Percentiles rank a stretch among this genome's conserved stretches.
These are phyloP conservation scores for Phytophthora syringae DNA, from an alignment of 352 stramenopile genomes.

Conservation along the genomic window DNA sequence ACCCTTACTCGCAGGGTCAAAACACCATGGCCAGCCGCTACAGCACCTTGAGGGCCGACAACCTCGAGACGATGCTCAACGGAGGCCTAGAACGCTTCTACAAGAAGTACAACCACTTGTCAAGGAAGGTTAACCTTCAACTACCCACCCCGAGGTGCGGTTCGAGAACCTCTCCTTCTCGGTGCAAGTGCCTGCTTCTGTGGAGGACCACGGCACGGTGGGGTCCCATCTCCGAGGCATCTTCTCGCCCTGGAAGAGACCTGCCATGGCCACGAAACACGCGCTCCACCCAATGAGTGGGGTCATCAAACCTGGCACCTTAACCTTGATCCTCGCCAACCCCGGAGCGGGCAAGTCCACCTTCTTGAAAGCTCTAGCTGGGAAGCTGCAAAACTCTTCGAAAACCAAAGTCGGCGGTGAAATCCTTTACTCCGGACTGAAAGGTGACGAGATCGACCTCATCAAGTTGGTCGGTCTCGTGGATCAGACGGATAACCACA, in stretches of 20 bases:
- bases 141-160: constrained; percentile 67
- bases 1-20: constrained; percentile 61
- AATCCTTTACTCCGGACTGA: constrained; percentile 48
- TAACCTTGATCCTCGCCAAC: constrained; percentile 69
- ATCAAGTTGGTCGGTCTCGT: constrained; percentile 63
- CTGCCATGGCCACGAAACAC: constrained; percentile 43
- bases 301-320: constrained; percentile 56
- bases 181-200: constrained; percentile 48
- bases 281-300: constrained; percentile 70
- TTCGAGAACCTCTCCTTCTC: constrained; percentile 75
- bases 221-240: constrained; percentile 54
- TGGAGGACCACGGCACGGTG: constrained; percentile 52
- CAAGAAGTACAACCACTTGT: constrained; percentile 76
- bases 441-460: constrained; percentile 45
- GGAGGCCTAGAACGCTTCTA: constrained; percentile 76
- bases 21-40: constrained; percentile 55
- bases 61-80: constrained; percentile 68
- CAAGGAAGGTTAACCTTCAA: constrained; percentile 60
- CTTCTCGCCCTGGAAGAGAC: constrained; percentile 53
- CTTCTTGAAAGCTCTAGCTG: constrained; percentile 64
- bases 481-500: constrained; percentile 84
- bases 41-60: constrained; percentile 61
- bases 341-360: constrained; percentile 69
- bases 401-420: constrained; percentile 33
- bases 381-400: constrained; percentile 48